Evolutionary conservation across 148 eudicot species (phyloP).

Genomic region (Fallopia convolvulus): DNA sequence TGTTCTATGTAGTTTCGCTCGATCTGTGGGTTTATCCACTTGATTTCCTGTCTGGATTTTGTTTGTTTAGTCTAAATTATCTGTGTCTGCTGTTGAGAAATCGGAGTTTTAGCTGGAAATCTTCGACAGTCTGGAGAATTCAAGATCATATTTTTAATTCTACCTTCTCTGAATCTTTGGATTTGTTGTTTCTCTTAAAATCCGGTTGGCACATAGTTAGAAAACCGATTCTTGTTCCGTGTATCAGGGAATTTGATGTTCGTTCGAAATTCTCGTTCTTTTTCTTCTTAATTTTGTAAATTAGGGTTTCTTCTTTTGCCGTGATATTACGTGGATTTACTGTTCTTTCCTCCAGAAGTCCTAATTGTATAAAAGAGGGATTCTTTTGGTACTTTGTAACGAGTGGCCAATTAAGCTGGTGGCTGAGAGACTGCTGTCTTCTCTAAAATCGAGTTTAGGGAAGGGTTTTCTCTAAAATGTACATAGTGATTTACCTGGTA

Average conservation of each 20-base stretch:
- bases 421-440: neutral
- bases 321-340: neutral
- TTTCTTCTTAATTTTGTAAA: neutral
- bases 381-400: neutral
- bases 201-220: neutral
- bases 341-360: neutral
- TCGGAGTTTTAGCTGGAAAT: neutral
- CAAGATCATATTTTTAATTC: neutral
- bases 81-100: neutral
- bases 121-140: neutral
- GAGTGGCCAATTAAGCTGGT: neutral
- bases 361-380: neutral
- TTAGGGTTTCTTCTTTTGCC: constrained; percentile 7
- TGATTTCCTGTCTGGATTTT: neutral
- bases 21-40: constrained; percentile 1
- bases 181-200: neutral
- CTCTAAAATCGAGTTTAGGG: neutral
- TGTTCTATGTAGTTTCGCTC: neutral
- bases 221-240: neutral
- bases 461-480: neutral
- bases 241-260: neutral
- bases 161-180: neutral
- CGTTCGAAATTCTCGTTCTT: neutral
- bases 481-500: neutral
- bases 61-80: neutral